A percentile compares a stretch with the other conserved stretches of the same genome.
phyloP scores from a whole-genome alignment of 805 yeast species.

The Cyberlindnera meyerae region DNA sequence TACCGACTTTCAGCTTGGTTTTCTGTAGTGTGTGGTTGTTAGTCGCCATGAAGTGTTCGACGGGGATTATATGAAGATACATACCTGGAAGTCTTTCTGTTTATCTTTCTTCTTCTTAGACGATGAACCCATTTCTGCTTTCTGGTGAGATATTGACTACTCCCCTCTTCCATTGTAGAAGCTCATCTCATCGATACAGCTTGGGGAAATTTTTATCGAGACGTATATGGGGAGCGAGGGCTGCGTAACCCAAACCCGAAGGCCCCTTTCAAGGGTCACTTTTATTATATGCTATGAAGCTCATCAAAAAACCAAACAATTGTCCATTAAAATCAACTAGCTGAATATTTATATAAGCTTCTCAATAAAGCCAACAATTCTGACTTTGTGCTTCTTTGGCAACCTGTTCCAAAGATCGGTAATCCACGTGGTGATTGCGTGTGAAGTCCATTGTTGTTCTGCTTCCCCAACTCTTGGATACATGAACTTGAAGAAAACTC shows the following conservation, averaged over 20 bases:
- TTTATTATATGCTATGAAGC: not conserved
- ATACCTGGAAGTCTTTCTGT: conserved; percentile 22
- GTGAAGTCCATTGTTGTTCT: not conserved
- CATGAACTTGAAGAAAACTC: not conserved
- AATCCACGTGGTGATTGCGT: not conserved
- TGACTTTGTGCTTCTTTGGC: not conserved
- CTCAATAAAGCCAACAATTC: too few species aligned
- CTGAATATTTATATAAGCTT: too few species aligned
- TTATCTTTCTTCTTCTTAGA: conserved; percentile 36
- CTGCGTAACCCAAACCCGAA: not conserved
- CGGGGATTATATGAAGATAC: not conserved
- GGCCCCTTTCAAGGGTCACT: not conserved
- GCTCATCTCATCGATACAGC: conserved; percentile 3
- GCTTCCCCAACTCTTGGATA: not conserved
- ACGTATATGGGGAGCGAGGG: too few species aligned
- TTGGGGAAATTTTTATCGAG: not conserved
- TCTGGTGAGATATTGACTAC: too few species aligned
- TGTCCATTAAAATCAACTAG: not conserved
- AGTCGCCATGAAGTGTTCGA: not conserved
- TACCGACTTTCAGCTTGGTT: conserved; percentile 84
- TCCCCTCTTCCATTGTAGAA: too few species aligned
- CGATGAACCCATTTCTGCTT: conserved; percentile 26
- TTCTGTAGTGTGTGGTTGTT: conserved; percentile 35
- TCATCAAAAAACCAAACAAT: not conserved
- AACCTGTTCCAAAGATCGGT: not conserved